A percentile compares a stretch with the other conserved stretches of the same genome.
phyloP scores from a whole-genome alignment of 179 eudicot species.

The Sideroxylon spinosum region DNA sequence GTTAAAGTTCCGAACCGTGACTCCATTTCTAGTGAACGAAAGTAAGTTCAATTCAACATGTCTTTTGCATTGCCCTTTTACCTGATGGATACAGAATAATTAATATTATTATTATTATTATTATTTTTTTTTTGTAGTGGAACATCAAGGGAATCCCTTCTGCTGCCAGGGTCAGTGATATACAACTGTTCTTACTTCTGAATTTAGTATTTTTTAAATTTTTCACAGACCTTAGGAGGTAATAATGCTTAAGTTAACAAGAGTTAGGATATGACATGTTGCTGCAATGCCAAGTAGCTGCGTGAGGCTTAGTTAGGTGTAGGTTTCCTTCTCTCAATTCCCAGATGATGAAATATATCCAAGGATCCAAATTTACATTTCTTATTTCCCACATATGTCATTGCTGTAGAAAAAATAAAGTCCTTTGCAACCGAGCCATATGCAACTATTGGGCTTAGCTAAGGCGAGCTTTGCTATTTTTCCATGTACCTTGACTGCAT shows the following conservation, averaged over 20 bases:
- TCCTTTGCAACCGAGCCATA: not conserved
- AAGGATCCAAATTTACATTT: not conserved
- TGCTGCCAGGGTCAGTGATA: constrained; percentile 14
- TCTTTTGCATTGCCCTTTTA: not conserved
- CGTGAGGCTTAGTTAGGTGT: not conserved
- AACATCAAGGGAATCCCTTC: constrained; percentile 5
- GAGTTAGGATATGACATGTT: not conserved
- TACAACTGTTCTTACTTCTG: not conserved
- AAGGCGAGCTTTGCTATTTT: not conserved
- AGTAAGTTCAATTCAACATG: constrained; percentile 27
- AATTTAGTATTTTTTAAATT: not conserved
- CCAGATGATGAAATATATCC: not conserved
- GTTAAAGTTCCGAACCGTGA: constrained; percentile 17
- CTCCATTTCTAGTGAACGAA: constrained; percentile 17
- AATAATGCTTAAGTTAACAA: not conserved
- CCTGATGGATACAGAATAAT: not conserved
- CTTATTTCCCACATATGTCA: not conserved
- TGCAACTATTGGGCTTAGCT: not conserved
- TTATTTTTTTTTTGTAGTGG: not conserved
- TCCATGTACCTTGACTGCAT: not conserved
- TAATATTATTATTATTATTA: not conserved
- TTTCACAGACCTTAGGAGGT: not conserved
- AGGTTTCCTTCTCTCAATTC: not conserved
- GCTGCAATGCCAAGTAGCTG: not conserved
- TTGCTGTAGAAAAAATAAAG: not conserved